Percentiles rank a stretch among this genome's conserved stretches.
Conservation (phyloP, 2,329 filamentous ascomycete genomes). For the Fonsecaea multimorphosa region DNA sequence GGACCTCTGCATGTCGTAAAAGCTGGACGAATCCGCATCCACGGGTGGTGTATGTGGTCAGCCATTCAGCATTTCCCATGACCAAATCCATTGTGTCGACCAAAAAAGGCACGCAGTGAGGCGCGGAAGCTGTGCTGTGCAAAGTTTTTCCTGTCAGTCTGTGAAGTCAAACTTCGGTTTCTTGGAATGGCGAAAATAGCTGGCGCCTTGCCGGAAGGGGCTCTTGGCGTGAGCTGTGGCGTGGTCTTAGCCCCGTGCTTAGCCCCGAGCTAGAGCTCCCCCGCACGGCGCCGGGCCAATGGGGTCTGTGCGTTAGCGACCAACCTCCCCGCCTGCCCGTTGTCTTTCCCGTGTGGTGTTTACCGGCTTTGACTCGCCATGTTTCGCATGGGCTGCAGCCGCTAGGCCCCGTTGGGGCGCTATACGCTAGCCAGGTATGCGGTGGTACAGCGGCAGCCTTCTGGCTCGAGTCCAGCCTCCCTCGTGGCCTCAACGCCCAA, state of each 20-base stretch:
- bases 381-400: background rate
- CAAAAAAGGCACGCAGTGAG: background rate
- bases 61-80: background rate
- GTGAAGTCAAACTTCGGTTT: slow-evolving; percentile 9
- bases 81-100: slow-evolving; percentile 8
- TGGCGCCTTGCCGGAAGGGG: background rate
- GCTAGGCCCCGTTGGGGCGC: background rate
- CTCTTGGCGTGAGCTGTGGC: background rate
- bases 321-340: background rate
- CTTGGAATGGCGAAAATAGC: slow-evolving; percentile 17
- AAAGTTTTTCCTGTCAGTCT: slow-evolving; percentile 7
- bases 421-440: background rate
- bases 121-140: slow-evolving; percentile 2
- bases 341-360: background rate
- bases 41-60: background rate
- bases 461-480: background rate
- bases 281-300: background rate
- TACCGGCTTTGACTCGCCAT: background rate
- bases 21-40: slow-evolving; percentile 3
- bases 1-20: slow-evolving; percentile 2
- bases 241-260: background rate
- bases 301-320: background rate
- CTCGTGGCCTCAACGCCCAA: background rate
- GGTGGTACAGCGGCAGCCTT: too few species aligned
- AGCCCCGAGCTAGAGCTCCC: background rate